phyloP scores from a whole-genome alignment of 805 yeast species.

The Nakazawaea peltata region DNA sequence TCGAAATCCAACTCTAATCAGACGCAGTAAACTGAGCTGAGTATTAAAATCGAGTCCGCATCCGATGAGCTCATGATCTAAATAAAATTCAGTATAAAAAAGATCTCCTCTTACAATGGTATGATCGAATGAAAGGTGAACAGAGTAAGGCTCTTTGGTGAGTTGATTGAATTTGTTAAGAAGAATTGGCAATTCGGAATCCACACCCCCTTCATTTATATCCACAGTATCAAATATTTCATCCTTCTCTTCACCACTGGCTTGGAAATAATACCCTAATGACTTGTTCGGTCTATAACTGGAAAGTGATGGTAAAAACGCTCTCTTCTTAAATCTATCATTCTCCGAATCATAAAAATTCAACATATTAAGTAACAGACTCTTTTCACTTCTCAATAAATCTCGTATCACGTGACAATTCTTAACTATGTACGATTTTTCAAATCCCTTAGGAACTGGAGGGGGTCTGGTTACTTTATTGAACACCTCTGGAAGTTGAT shows the following conservation, averaged over 20 bases:
- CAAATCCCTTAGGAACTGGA: neutral
- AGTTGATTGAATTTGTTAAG: too few species aligned
- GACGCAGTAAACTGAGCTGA: neutral
- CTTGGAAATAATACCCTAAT: too few species aligned
- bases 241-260: constrained; percentile 1
- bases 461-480: neutral
- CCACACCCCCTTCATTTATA: too few species aligned
- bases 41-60: constrained; percentile 8
- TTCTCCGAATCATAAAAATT: neutral
- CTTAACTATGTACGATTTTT: too few species aligned
- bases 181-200: too few species aligned
- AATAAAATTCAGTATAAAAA: constrained; percentile 2
- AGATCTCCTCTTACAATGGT: constrained; percentile 5
- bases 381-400: too few species aligned
- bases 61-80: constrained; percentile 1
- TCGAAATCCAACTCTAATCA: constrained; percentile 1
- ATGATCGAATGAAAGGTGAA: constrained; percentile 1
- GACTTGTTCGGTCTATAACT: too few species aligned
- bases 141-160: too few species aligned
- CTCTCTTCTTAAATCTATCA: too few species aligned
- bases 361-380: neutral
- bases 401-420: too few species aligned
- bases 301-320: too few species aligned
- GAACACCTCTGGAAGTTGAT: constrained; percentile 4
- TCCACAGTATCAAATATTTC: constrained; percentile 1